Percentiles rank a stretch among this genome's conserved stretches.
Evolutionary conservation across 2,329 filamentous ascomycete genomes (phyloP).

Genomic region (Pseudocercospora fuligena): DNA sequence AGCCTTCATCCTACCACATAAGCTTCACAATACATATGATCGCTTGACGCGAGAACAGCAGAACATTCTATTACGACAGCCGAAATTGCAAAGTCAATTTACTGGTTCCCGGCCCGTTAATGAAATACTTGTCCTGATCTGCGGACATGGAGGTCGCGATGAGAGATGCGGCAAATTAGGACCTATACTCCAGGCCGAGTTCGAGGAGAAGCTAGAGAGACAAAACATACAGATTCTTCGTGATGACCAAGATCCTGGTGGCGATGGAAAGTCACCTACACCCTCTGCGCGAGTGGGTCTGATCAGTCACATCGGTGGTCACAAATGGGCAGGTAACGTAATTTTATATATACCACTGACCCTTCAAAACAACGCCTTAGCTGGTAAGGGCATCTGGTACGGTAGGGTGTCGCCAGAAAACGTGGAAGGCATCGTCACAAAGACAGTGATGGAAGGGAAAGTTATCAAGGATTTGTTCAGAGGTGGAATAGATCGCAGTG

Average conservation of each 20-base stretch:
- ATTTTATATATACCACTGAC: slow-evolving; percentile 76
- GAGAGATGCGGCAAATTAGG: slow-evolving; percentile 80
- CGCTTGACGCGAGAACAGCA: slow-evolving; percentile 59
- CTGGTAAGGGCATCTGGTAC: slow-evolving; percentile 80
- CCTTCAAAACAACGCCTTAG: slow-evolving; percentile 58
- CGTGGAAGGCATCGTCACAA: slow-evolving; percentile 74
- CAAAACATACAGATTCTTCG: slow-evolving; percentile 56
- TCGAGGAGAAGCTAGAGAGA: slow-evolving; percentile 62
- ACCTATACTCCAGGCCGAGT: slow-evolving; percentile 72
- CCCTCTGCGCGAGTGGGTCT: slow-evolving; percentile 65
- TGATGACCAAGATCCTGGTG: neutral
- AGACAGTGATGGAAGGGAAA: slow-evolving; percentile 70
- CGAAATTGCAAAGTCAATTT: slow-evolving; percentile 54
- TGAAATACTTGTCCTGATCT: slow-evolving; percentile 80
- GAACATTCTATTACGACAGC: slow-evolving; percentile 51
- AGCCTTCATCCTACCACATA: slow-evolving; percentile 68
- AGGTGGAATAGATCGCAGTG: slow-evolving; percentile 62
- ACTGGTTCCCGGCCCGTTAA: slow-evolving; percentile 64
- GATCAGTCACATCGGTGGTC: slow-evolving; percentile 81
- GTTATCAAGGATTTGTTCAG: slow-evolving; percentile 74
- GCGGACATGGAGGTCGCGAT: slow-evolving; percentile 84
- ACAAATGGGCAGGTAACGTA: slow-evolving; percentile 85
- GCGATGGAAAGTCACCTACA: slow-evolving; percentile 22
- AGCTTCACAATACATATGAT: slow-evolving; percentile 64
- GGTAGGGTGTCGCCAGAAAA: slow-evolving; percentile 75